phyloP scores from a whole-genome alignment of 768 basidiomycete species.

The Tylopilus sp. region DNA sequence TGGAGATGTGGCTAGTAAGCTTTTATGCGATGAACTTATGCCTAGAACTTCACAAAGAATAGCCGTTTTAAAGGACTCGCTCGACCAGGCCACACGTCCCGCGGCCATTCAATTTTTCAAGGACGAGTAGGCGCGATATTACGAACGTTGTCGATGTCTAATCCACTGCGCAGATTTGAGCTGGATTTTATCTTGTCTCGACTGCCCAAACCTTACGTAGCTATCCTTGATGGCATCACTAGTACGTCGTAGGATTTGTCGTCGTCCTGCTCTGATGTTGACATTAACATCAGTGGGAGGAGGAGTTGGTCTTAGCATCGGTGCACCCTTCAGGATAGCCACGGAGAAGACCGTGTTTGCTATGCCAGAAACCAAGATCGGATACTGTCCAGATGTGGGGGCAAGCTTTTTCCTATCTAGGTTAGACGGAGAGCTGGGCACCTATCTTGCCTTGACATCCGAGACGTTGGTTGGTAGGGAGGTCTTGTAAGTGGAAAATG shows the following conservation, averaged over 20 bases:
- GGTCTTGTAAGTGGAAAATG: slow-evolving; percentile 65
- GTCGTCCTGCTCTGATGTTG: slow-evolving; percentile 2
- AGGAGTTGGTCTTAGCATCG: slow-evolving; percentile 82
- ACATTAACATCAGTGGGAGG: slow-evolving; percentile 73
- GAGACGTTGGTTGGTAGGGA: slow-evolving; percentile 70
- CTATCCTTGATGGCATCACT: slow-evolving; percentile 86
- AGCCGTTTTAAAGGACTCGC: slow-evolving; percentile 59
- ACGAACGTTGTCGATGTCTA: slow-evolving; percentile 4
- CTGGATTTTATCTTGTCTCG: slow-evolving; percentile 70
- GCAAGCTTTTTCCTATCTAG: slow-evolving; percentile 85
- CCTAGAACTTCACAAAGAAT: slow-evolving; percentile 3
- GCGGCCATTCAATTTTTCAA: slow-evolving; percentile 86
- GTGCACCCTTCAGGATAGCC: slow-evolving; percentile 87
- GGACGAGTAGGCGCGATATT: slow-evolving; percentile 61
- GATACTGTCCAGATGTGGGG: slow-evolving; percentile 91
- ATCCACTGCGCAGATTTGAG: slow-evolving; percentile 58
- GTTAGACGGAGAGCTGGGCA: slow-evolving; percentile 88
- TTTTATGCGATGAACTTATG: slow-evolving; percentile 1
- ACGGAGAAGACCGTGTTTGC: slow-evolving; percentile 90
- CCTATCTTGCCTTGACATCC: slow-evolving; percentile 89
- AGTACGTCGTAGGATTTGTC: slow-evolving; percentile 50
- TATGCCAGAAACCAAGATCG: slow-evolving; percentile 97
- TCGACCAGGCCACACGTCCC: slow-evolving; percentile 47
- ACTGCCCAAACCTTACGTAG: slow-evolving; percentile 84
- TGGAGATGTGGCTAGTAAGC: slow-evolving; percentile 87